These are phyloP conservation scores for Corymbia calophylla DNA, from an alignment of 441 rosid species.

Conservation along the genomic window DNA sequence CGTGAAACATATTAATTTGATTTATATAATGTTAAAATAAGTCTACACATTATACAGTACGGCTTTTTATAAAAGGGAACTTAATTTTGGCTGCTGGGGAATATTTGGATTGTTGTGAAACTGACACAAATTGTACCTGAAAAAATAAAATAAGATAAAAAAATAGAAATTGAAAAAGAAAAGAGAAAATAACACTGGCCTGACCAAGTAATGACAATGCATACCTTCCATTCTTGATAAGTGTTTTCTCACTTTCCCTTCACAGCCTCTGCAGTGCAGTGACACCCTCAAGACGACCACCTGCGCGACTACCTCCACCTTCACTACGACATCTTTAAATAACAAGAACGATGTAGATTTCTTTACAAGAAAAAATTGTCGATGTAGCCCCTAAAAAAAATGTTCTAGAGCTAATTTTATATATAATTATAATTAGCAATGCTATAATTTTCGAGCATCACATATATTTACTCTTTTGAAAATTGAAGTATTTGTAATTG, in stretches of 20 bases:
- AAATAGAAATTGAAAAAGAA: too few species aligned
- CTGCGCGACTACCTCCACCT: slow-evolving; percentile 21
- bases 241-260: slow-evolving; percentile 90
- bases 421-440: not conserved
- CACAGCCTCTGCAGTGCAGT: slow-evolving; percentile 93
- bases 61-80: not conserved
- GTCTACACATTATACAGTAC: not conserved
- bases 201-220: not conserved
- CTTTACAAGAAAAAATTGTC: not conserved
- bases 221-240: slow-evolving; percentile 47
- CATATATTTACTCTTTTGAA: not conserved
- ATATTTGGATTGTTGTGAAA: not conserved
- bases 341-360: not conserved
- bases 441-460: not conserved
- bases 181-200: not conserved
- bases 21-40: not conserved
- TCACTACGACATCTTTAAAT: not conserved
- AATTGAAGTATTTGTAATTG: not conserved
- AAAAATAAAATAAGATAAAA: not conserved
- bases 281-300: slow-evolving; percentile 93
- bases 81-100: not conserved
- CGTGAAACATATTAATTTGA: not conserved
- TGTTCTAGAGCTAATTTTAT: not conserved
- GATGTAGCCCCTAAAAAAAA: not conserved
- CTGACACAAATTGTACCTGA: not conserved